Evolutionary conservation across 139 green algal genomes (phyloP).

Genomic region (Chlorella vulgaris): DNA sequence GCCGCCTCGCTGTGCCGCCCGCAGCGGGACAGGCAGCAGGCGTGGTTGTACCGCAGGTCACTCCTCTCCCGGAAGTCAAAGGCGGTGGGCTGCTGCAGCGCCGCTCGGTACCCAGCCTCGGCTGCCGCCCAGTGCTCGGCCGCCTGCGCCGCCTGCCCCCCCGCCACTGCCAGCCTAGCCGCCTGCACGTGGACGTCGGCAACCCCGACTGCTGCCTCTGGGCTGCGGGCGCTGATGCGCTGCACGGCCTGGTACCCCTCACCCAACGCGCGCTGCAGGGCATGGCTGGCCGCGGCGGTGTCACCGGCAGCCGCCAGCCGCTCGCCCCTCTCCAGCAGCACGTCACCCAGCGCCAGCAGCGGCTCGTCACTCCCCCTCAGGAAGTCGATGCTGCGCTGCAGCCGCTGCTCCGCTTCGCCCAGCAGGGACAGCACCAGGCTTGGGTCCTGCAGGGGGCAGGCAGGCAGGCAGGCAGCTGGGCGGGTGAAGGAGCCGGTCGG

Average conservation of each 20-base stretch:
- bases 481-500: background rate
- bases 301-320: conserved; percentile 11
- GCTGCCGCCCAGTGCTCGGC: conserved; percentile 17
- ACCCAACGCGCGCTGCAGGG: conserved; percentile 47
- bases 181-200: conserved; percentile 43
- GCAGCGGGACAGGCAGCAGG: conserved; percentile 48
- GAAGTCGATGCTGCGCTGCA: conserved; percentile 56
- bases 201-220: conserved; percentile 63
- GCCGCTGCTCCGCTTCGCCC: conserved; percentile 54
- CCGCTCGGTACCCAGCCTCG: conserved; percentile 42
- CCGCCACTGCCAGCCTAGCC: conserved; percentile 12
- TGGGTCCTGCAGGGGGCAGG: conserved; percentile 24
- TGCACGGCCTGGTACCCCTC: conserved; percentile 73
- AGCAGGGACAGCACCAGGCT: conserved; percentile 42
- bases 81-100: conserved; percentile 40
- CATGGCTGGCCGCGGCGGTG: background rate
- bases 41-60: conserved; percentile 67
- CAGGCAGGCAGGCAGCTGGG: background rate
- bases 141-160: background rate
- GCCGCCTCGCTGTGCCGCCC: conserved; percentile 32
- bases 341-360: conserved; percentile 69
- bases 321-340: conserved; percentile 62
- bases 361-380: conserved; percentile 58
- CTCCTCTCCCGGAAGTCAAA: conserved; percentile 53
- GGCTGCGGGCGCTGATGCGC: conserved; percentile 47